Evolutionary conservation across 2,329 filamentous ascomycete genomes (phyloP), one percentile per base, ranked within the genome.

Genomic region (Verticillium dahliae): DNA sequence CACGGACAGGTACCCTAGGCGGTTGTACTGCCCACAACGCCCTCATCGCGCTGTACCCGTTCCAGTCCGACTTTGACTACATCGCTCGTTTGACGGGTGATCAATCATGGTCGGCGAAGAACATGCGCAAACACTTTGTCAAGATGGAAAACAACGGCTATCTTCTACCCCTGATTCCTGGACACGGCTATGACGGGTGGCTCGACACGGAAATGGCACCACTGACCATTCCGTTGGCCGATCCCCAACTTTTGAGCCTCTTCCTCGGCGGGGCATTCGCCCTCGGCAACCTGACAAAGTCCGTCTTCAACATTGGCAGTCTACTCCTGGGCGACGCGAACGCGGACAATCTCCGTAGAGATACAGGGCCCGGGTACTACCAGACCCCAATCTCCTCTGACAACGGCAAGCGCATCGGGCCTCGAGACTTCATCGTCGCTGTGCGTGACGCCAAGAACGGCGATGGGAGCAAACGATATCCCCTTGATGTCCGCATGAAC

Each of bases 11-110:
- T 18, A 82, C 78, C 4, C 73, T 87, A 1, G 84, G 85, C 59
- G 85, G 85, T 4, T 86, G 84, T 71, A 78, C 80, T 2, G 76
- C 79, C 0, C 84, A 86, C 72, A 83, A 84, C 61, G 82, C 82
- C 11, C 70, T 84, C 57, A 79, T 85, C 56, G 74, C 78, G 10
- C 73, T 85, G 56, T 81, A 81, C 62, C 83, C 84, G 0, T 76
- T 81, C 64, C 73, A 78, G 58, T 79, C 75, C 34, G 83, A 87
- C 70, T 86, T 80, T 68, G 74, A 83, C 37, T 71, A 80, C 67
- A 80, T 87, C 61, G 77, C 78, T 1, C 68, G 69, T 13, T 66
- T 85, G 37, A 88, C 85, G 1, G 82, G 82, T 3, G 85, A 88
- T 62, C 65, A 69, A 5, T 81, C 81, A 0, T 87, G 85, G 84